Conservation (phyloP, 768 basidiomycete species). For the Daedaleopsis sinensis region DNA sequence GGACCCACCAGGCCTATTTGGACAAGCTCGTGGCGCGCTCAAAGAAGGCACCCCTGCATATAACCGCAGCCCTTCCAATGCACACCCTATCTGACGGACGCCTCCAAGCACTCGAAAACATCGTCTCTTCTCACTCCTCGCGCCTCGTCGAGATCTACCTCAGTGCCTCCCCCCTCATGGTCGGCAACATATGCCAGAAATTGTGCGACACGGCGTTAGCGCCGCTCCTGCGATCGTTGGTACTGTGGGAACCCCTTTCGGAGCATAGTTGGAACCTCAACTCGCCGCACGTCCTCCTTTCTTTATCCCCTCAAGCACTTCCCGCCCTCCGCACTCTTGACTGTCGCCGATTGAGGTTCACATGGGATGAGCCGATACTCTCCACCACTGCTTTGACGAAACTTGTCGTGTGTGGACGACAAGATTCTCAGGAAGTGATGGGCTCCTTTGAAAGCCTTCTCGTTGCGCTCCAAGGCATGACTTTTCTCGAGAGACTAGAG, state of each 20-base stretch:
- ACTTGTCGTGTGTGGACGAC: neutral
- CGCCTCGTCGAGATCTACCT: neutral
- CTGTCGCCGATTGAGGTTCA: neutral
- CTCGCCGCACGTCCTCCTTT: neutral
- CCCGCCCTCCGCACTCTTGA: neutral
- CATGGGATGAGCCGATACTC: neutral
- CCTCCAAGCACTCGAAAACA: neutral
- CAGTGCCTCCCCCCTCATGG: neutral
- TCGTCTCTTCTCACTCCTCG: neutral
- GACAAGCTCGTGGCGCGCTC: conserved; percentile 7
- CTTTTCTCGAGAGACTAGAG: neutral
- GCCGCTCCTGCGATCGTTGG: neutral
- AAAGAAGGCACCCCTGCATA: conserved; percentile 12
- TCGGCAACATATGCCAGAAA: neutral
- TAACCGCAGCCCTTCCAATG: neutral
- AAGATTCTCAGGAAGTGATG: neutral
- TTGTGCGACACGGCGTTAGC: neutral
- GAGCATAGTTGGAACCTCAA: neutral
- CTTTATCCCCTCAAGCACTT: neutral
- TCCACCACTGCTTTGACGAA: neutral
- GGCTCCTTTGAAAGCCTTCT: conserved; percentile 5
- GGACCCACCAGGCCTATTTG: neutral
- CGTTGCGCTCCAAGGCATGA: conserved; percentile 1
- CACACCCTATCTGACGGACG: too few relatives aligned
- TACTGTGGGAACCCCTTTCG: neutral